Evolutionary conservation across 805 yeast species (phyloP).

Genomic region (Metschnikowia koreensis): DNA sequence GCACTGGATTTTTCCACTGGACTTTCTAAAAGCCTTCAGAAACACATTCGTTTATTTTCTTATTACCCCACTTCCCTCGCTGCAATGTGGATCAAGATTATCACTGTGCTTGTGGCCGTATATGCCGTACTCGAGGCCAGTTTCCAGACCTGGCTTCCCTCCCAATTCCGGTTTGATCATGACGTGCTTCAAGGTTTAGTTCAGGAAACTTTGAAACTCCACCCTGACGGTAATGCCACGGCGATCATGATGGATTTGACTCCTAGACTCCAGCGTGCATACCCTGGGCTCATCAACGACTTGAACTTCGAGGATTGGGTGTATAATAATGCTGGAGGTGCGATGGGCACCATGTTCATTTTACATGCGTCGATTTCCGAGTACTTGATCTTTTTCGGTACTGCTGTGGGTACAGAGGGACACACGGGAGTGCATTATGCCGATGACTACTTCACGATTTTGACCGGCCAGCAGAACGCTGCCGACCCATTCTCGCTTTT

Average conservation of each 20-base stretch:
- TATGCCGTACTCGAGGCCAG: slow-evolving; percentile 38
- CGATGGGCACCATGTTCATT: slow-evolving; percentile 95
- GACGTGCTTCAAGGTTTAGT: slow-evolving; percentile 57
- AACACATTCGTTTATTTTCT: background rate
- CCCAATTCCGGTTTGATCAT: slow-evolving; percentile 68
- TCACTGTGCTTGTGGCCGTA: slow-evolving; percentile 24
- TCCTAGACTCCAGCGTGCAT: slow-evolving; percentile 42
- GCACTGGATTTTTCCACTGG: background rate
- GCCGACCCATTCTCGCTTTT: slow-evolving; percentile 60
- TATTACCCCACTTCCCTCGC: background rate
- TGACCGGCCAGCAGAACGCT: slow-evolving; percentile 76
- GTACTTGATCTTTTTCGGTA: slow-evolving; percentile 89
- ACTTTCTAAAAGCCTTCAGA: background rate
- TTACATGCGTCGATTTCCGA: slow-evolving; percentile 93
- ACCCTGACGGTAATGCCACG: slow-evolving; percentile 60
- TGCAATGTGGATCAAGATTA: slow-evolving; percentile 15
- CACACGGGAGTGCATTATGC: slow-evolving; percentile 95
- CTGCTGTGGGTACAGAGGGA: slow-evolving; percentile 94
- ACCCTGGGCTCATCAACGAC: slow-evolving; percentile 74
- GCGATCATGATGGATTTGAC: slow-evolving; percentile 63
- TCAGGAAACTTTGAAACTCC: slow-evolving; percentile 48
- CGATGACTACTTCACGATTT: slow-evolving; percentile 93
- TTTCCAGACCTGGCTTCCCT: slow-evolving; percentile 67
- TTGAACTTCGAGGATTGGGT: slow-evolving; percentile 84
- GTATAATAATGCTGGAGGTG: slow-evolving; percentile 97